These are phyloP conservation scores for Cladosporium sphaerospermum DNA, from an alignment of 2,329 filamentous ascomycete species.

Conservation along the genomic window DNA sequence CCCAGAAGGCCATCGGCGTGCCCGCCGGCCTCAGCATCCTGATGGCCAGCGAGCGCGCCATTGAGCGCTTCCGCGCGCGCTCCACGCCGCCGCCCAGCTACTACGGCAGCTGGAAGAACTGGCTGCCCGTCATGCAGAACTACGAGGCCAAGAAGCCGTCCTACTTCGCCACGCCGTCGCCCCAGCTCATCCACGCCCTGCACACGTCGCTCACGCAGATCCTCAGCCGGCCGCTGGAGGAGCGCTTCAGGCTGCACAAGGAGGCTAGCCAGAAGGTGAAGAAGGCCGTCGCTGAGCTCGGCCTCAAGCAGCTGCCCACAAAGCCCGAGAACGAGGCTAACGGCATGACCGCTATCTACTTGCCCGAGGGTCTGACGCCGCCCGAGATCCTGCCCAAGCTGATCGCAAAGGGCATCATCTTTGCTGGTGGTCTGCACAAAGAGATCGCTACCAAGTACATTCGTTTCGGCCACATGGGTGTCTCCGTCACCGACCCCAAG, in stretches of 20 bases:
- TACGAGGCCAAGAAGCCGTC: slow-evolving; percentile 97
- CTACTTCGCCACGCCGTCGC: slow-evolving; percentile 95
- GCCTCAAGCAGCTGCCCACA: slow-evolving; percentile 77
- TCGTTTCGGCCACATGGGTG: slow-evolving; percentile 95
- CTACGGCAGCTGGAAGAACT: slow-evolving; percentile 96
- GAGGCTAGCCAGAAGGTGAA: slow-evolving; percentile 80
- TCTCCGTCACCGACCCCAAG: slow-evolving; percentile 76
- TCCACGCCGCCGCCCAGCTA: slow-evolving; percentile 80
- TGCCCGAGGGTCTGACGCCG: slow-evolving; percentile 76
- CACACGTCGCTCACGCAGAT: slow-evolving; percentile 86
- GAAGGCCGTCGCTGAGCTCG: slow-evolving; percentile 70
- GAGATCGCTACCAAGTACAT: slow-evolving; percentile 92
- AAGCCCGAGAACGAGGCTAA: slow-evolving; percentile 90
- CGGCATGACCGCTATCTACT: slow-evolving; percentile 95
- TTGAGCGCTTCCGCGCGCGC: slow-evolving; percentile 71
- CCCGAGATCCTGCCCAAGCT: slow-evolving; percentile 80
- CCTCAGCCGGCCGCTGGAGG: slow-evolving; percentile 67
- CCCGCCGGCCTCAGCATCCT: slow-evolving; percentile 91
- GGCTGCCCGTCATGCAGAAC: slow-evolving; percentile 96
- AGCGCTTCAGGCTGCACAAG: slow-evolving; percentile 77
- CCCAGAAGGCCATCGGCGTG: slow-evolving; percentile 94
- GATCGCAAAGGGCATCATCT: slow-evolving; percentile 80
- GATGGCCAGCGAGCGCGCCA: slow-evolving; percentile 84
- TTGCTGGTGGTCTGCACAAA: slow-evolving; percentile 93
- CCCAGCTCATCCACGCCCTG: slow-evolving; percentile 86